Conservation (phyloP, 768 basidiomycete species). For the Tulasnella sp. region DNA sequence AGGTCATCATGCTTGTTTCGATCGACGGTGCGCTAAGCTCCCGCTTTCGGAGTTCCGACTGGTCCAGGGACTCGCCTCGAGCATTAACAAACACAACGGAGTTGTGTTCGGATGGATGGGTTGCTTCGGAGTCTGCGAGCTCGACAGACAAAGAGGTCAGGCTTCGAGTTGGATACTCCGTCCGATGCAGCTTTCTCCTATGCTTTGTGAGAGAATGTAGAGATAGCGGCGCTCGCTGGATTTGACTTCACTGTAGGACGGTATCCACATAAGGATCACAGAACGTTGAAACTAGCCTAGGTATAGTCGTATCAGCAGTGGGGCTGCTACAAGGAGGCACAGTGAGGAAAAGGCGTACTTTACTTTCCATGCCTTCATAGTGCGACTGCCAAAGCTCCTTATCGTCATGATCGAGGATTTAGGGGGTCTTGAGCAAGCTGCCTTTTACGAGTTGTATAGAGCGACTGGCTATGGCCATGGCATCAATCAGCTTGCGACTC, state of each 20-base stretch:
- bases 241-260: conserved; percentile 31
- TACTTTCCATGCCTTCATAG: conserved; percentile 40
- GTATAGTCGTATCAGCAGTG: too few species aligned
- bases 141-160: conserved; percentile 16
- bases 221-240: too few species aligned
- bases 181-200: too few species aligned
- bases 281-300: conserved; percentile 37
- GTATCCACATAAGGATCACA: conserved; percentile 53
- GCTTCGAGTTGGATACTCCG: conserved; percentile 9
- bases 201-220: too few species aligned
- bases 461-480: background rate
- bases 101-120: conserved; percentile 19
- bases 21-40: background rate
- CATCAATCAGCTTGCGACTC: background rate
- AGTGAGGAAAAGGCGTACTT: background rate
- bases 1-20: background rate
- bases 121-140: conserved; percentile 16
- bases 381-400: too few species aligned
- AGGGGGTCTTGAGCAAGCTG: background rate
- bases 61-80: background rate
- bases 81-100: conserved; percentile 13
- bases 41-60: background rate
- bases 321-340: background rate
- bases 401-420: conserved; percentile 33
- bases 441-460: background rate